These are phyloP conservation scores for Trichoderma koningii DNA, from an alignment of 2,329 filamentous ascomycete species.

Conservation along the genomic window DNA sequence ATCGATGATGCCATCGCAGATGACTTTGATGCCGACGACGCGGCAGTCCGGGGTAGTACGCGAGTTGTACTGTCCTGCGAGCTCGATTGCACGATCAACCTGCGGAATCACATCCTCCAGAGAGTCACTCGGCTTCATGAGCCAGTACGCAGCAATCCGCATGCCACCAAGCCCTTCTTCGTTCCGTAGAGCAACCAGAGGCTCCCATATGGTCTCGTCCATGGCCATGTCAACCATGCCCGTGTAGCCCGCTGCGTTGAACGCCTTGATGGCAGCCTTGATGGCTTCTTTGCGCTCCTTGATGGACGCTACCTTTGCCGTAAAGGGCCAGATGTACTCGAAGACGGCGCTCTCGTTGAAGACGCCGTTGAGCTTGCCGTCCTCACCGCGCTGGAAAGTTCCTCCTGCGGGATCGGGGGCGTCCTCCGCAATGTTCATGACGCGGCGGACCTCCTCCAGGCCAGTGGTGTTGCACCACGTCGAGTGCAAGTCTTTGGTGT, in stretches of 20 bases:
- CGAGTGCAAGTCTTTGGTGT: conserved; percentile 59
- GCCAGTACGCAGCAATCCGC: conserved; percentile 58
- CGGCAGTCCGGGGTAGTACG: conserved; percentile 45
- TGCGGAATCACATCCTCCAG: conserved; percentile 48
- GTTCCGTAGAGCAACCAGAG: conserved; percentile 48
- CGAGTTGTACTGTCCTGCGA: conserved; percentile 42
- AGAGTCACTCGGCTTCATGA: conserved; percentile 52
- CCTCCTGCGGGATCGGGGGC: conserved; percentile 54
- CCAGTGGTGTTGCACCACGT: conserved; percentile 58
- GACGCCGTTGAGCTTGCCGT: conserved; percentile 53
- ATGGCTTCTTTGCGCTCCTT: conserved; percentile 53
- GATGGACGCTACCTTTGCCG: conserved; percentile 50
- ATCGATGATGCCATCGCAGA: conserved; percentile 66
- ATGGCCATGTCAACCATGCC: conserved; percentile 63
- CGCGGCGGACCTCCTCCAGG: conserved; percentile 45
- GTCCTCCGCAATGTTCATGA: conserved; percentile 45
- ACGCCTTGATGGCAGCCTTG: conserved; percentile 51
- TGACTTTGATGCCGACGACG: conserved; percentile 64
- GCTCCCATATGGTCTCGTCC: conserved; percentile 59
- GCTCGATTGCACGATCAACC: conserved; percentile 52
- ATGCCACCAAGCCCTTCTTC: conserved; percentile 42
- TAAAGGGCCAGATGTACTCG: conserved; percentile 57
- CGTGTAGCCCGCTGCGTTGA: conserved; percentile 56
- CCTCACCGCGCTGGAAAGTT: conserved; percentile 51
- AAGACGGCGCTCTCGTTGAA: conserved; percentile 56